Percentiles rank a stretch among this genome's conserved stretches.
phyloP scores from a whole-genome alignment of 1,284 basidiomycete genomes.

The Hemileia vastatrix region DNA sequence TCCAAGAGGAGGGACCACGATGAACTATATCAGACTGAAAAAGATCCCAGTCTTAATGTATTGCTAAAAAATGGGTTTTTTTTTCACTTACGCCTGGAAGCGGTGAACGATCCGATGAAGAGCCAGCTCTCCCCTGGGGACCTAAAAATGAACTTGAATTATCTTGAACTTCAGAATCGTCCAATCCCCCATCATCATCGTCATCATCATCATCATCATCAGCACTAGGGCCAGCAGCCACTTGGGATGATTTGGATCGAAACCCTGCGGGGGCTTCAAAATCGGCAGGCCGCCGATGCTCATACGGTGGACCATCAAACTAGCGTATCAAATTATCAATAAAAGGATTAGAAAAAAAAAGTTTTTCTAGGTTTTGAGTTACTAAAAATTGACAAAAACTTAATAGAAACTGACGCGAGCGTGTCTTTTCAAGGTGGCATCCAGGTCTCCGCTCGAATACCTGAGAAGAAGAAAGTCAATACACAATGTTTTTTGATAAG shows the following conservation, averaged over 20 bases:
- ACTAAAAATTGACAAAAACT: slow-evolving; percentile 47
- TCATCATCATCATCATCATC: slow-evolving; percentile 51
- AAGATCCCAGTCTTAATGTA: no score
- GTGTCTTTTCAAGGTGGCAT: neutral
- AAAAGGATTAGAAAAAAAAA: slow-evolving; percentile 41
- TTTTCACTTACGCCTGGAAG: no score
- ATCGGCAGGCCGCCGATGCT: slow-evolving; percentile 17
- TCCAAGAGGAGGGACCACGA: no score
- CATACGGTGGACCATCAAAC: slow-evolving; percentile 4
- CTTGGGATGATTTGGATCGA: slow-evolving; percentile 48
- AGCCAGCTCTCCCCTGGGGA: no score
- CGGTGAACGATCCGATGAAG: no score
- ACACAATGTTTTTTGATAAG: neutral
- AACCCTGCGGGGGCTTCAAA: slow-evolving; percentile 18
- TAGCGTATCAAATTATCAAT: slow-evolving; percentile 5
- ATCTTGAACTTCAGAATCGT: neutral
- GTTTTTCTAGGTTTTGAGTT: slow-evolving; percentile 51
- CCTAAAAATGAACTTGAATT: no score
- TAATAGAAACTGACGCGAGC: no score
- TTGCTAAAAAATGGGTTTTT: no score
- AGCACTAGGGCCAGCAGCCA: slow-evolving; percentile 49
- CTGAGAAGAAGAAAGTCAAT: neutral
- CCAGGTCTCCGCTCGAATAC: neutral
- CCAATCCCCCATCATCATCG: slow-evolving; percentile 29
- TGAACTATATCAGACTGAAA: no score